These are phyloP conservation scores for Botrytis tulipae DNA, from an alignment of 2,329 filamentous ascomycete genomes.

Conservation along the genomic window DNA sequence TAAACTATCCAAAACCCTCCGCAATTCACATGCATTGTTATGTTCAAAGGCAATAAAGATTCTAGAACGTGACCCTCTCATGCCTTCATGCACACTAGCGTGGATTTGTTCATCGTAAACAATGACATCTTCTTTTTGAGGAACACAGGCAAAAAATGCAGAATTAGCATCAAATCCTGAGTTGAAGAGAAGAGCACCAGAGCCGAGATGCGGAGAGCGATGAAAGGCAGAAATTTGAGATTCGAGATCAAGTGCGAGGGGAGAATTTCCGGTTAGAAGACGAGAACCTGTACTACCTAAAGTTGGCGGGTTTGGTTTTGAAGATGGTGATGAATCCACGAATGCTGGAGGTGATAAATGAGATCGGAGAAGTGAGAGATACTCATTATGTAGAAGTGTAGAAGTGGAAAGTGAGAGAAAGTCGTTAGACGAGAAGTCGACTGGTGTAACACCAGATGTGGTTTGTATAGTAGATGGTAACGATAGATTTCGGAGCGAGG, in stretches of 20 bases:
- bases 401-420: constrained; percentile 34
- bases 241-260: constrained; percentile 59
- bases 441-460: constrained; percentile 42
- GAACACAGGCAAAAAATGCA: constrained; percentile 50
- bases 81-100: constrained; percentile 56
- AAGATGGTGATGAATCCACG: too few species aligned
- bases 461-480: constrained; percentile 7
- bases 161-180: constrained; percentile 56
- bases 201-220: constrained; percentile 55
- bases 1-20: constrained; percentile 34
- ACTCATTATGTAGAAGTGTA: constrained; percentile 23
- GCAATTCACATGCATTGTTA: constrained; percentile 46
- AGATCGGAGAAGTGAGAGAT: constrained; percentile 24
- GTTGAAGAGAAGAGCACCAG: constrained; percentile 57
- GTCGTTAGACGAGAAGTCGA: constrained; percentile 43
- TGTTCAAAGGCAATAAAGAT: constrained; percentile 54
- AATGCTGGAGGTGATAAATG: neutral
- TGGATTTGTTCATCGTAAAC: constrained; percentile 66
- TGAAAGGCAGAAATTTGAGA: constrained; percentile 59
- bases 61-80: constrained; percentile 41
- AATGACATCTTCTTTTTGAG: constrained; percentile 53
- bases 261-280: constrained; percentile 63
- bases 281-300: constrained; percentile 52
- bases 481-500: constrained; percentile 8
- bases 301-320: neutral